Conservation (phyloP, 83 land plant genomes). For the Picea mariana region DNA sequence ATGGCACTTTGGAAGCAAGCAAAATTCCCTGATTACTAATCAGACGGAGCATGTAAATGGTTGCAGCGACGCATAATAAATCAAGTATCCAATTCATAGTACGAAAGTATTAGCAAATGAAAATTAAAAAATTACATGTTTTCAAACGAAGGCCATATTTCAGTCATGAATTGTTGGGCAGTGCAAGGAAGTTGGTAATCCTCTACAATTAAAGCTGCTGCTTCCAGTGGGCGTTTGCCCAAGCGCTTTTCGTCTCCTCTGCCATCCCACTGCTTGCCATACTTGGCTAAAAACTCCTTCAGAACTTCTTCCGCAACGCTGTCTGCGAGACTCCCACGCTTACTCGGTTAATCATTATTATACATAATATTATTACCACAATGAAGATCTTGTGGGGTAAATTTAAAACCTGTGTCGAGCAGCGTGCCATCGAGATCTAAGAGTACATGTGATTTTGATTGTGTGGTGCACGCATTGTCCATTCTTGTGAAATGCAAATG, state of each 20-base stretch:
- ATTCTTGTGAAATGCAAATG: no score
- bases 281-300: conserved; percentile 41
- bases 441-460: conserved; percentile 42
- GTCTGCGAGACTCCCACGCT: conserved; percentile 41
- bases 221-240: conserved; percentile 84
- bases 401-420: conserved; percentile 74
- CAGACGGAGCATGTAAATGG: no score
- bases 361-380: not conserved
- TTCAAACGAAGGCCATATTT: conserved; percentile 39
- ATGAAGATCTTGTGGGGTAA: not conserved
- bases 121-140: conserved; percentile 39
- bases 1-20: no score
- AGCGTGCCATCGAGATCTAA: conserved; percentile 95
- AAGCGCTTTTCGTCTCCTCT: conserved; percentile 57
- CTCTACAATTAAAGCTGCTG: conserved; percentile 58
- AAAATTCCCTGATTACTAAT: no score
- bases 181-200: conserved; percentile 82
- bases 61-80: no score
- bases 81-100: no score
- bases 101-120: no score
- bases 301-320: conserved; percentile 56
- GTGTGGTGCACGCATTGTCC: no score
- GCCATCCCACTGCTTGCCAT: conserved; percentile 90
- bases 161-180: conserved; percentile 51
- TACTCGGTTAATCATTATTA: not conserved